Evolutionary conservation across 75 land plant genomes (phyloP).

Genomic region (Picea sitchensis): DNA sequence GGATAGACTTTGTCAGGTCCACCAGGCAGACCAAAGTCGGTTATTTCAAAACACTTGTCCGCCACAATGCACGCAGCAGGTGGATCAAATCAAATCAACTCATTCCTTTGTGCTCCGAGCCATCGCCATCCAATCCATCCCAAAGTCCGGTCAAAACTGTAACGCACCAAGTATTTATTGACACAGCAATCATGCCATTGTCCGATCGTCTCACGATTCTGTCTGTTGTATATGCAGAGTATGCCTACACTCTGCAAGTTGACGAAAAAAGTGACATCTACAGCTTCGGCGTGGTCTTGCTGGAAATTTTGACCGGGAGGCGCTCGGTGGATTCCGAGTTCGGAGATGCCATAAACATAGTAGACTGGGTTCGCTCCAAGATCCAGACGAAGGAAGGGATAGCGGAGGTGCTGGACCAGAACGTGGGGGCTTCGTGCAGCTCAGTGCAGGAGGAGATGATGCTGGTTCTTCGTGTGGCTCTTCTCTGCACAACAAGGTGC

Average conservation of each 20-base stretch:
- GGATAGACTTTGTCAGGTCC: too few relatives aligned
- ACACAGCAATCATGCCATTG: background rate
- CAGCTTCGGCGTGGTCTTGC: conserved; percentile 80
- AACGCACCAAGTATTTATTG: background rate
- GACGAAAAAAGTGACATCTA: conserved; percentile 90
- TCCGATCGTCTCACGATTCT: background rate
- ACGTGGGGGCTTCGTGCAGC: conserved; percentile 37
- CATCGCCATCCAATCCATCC: background rate
- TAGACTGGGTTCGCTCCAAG: conserved; percentile 70
- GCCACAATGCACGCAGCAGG: background rate
- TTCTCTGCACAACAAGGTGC: conserved; percentile 76
- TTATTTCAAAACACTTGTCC: background rate
- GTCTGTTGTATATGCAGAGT: conserved; percentile 41
- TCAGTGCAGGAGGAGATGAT: conserved; percentile 82
- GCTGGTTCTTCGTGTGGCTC: conserved; percentile 75
- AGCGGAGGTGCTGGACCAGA: conserved; percentile 32
- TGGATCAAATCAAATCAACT: background rate
- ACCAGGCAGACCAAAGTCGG: too few relatives aligned
- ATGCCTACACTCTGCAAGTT: conserved; percentile 84
- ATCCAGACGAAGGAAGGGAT: conserved; percentile 46
- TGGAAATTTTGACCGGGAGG: conserved; percentile 60
- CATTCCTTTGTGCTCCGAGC: background rate
- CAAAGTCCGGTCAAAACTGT: background rate
- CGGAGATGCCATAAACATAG: conserved; percentile 76
- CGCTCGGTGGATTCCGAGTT: conserved; percentile 68